Evolutionary conservation across 345 rosid genomes (phyloP).

Genomic region (Hypericum perforatum): DNA sequence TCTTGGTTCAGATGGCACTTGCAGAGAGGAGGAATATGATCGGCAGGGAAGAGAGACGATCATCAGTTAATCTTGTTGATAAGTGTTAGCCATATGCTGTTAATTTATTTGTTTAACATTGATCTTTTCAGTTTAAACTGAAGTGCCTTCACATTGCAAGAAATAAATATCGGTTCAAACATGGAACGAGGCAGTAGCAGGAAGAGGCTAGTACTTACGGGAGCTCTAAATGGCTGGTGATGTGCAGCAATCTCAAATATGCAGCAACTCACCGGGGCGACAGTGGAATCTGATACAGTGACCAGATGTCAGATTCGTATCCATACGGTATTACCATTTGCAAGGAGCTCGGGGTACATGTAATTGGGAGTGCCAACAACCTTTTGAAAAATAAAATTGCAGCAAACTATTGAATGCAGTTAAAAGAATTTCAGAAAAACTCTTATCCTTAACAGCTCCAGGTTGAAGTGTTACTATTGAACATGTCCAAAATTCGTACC

Average conservation of each 20-base stretch:
- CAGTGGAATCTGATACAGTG: slow-evolving; percentile 23
- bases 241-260: no score
- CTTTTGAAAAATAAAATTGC: slow-evolving; percentile 25
- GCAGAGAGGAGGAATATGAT: slow-evolving; percentile 77
- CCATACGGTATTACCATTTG: slow-evolving; percentile 86
- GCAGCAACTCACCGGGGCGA: slow-evolving; percentile 1
- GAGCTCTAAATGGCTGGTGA: no score
- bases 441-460: no score
- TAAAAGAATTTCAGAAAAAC: background rate
- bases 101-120: slow-evolving; percentile 9
- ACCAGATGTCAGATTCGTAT: slow-evolving; percentile 96
- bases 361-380: slow-evolving; percentile 88
- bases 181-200: no score
- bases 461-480: no score
- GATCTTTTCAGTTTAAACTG: slow-evolving; percentile 3
- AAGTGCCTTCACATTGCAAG: no score
- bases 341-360: slow-evolving; percentile 92
- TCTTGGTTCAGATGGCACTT: slow-evolving; percentile 23
- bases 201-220: slow-evolving; percentile 52
- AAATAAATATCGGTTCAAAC: no score
- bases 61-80: slow-evolving; percentile 87
- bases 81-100: slow-evolving; percentile 86
- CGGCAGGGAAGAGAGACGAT: slow-evolving; percentile 81
- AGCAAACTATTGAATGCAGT: background rate
- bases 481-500: no score